These are phyloP conservation scores for Melastoma malabathricum DNA, from an alignment of 345 rosid species.

Conservation along the genomic window DNA sequence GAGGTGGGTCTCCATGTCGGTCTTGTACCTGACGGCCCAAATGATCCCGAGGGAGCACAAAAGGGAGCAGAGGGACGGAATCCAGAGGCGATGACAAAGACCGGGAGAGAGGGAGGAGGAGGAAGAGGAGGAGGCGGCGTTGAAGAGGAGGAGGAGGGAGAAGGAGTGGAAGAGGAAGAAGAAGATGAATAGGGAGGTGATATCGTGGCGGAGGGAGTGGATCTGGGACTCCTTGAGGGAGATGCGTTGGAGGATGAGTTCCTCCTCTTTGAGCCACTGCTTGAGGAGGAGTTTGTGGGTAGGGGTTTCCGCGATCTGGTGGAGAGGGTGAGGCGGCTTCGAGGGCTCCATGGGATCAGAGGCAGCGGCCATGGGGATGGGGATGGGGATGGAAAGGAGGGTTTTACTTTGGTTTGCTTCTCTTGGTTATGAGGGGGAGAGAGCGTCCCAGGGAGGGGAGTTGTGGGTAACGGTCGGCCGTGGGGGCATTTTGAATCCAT, in stretches of 20 bases:
- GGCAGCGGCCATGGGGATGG: conserved; percentile 17
- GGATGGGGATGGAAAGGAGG: no score
- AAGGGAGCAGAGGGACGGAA: conserved; percentile 64
- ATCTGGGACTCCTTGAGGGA: conserved; percentile 73
- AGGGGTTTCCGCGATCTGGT: conserved; percentile 80
- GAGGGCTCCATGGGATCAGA: conserved; percentile 39
- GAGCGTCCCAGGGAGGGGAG: conserved; percentile 5
- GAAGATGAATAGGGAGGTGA: conserved; percentile 70
- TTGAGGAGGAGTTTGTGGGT: conserved; percentile 89
- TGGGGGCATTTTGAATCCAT: background rate
- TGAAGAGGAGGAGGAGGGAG: conserved; percentile 65
- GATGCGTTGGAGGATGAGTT: conserved; percentile 59
- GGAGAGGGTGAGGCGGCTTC: conserved; percentile 58
- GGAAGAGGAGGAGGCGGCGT: conserved; percentile 23
- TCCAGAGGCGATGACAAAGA: conserved; percentile 54
- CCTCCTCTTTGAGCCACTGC: conserved; percentile 95
- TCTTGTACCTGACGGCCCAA: conserved; percentile 82
- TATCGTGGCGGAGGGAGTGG: conserved; percentile 52
- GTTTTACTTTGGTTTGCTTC: no score
- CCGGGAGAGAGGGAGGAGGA: no score
- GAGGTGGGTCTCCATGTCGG: conserved; percentile 58
- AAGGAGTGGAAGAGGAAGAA: conserved; percentile 89
- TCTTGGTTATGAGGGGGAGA: no score
- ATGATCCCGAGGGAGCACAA: conserved; percentile 58
- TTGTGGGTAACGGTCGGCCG: conserved; percentile 10